Evolutionary conservation across 2,329 filamentous ascomycete genomes (phyloP).

Genomic region (Cladosporium sp.): DNA sequence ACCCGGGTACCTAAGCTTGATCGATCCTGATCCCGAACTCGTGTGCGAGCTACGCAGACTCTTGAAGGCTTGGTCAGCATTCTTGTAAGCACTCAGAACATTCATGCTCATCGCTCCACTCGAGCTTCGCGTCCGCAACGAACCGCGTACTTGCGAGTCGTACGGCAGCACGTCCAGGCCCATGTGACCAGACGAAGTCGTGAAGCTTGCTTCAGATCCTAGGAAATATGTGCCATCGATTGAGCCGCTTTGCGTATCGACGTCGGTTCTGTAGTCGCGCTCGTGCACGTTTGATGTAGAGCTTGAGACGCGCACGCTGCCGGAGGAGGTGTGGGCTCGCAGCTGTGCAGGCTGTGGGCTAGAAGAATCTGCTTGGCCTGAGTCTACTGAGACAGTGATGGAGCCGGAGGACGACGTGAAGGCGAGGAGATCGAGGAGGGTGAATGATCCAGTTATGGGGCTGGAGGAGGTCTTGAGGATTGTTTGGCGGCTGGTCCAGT

Average conservation of each 20-base stretch:
- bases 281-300: constrained; percentile 30
- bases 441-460: constrained; percentile 39
- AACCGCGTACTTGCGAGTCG: constrained; percentile 17
- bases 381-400: constrained; percentile 38
- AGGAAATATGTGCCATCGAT: constrained; percentile 39
- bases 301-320: constrained; percentile 32
- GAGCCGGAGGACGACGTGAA: constrained; percentile 39
- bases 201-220: constrained; percentile 34
- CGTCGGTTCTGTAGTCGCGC: constrained; percentile 38
- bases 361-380: constrained; percentile 30
- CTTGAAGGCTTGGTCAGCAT: constrained; percentile 16
- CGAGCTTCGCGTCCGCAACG: constrained; percentile 31
- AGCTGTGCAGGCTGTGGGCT: constrained; percentile 35
- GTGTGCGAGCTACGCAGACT: constrained; percentile 34
- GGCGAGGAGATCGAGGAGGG: constrained; percentile 37
- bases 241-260: constrained; percentile 36
- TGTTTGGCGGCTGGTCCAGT: constrained; percentile 36
- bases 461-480: constrained; percentile 37
- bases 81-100: constrained; percentile 32
- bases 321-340: constrained; percentile 31
- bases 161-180: constrained; percentile 36
- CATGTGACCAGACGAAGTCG: constrained; percentile 36
- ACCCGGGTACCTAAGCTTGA: constrained; percentile 38
- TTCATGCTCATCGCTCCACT: constrained; percentile 34
- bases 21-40: constrained; percentile 27